phyloP scores from a whole-genome alignment of 169 alveolate genomes.

The Toxoplasma gondii region DNA sequence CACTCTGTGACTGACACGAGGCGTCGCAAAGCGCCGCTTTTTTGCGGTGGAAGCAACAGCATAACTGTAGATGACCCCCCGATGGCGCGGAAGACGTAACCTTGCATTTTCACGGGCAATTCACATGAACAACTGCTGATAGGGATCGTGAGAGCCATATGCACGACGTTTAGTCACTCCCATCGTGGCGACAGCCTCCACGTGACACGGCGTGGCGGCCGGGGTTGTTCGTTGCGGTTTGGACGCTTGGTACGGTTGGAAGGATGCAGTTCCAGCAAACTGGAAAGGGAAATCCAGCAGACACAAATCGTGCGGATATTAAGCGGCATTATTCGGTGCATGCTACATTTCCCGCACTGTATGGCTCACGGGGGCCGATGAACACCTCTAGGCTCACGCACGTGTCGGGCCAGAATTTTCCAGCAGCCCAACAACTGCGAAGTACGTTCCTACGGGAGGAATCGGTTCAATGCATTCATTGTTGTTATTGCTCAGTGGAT shows the following conservation, averaged over 20 bases:
- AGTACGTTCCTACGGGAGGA: no score
- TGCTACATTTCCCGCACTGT: no score
- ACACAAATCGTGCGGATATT: no score
- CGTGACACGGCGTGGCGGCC: slow-evolving; percentile 1
- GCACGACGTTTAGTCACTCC: slow-evolving; percentile 1
- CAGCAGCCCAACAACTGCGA: no score
- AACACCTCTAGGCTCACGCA: no score
- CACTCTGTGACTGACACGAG: background rate
- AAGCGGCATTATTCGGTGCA: no score
- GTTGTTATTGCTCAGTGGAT: no score
- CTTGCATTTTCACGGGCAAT: background rate
- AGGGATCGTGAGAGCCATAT: background rate
- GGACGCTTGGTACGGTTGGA: background rate
- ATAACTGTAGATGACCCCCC: background rate
- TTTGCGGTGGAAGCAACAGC: background rate
- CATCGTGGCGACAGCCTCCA: background rate
- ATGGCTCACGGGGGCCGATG: no score
- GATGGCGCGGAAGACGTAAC: background rate
- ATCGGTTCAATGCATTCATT: no score
- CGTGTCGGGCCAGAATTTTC: no score
- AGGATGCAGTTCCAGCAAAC: background rate
- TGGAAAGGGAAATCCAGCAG: background rate
- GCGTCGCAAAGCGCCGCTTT: background rate
- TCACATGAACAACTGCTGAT: background rate
- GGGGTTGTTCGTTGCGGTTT: background rate